These are phyloP conservation scores for Trebouxia sp. DNA, from an alignment of 139 green algal genomes.

Conservation along the genomic window DNA sequence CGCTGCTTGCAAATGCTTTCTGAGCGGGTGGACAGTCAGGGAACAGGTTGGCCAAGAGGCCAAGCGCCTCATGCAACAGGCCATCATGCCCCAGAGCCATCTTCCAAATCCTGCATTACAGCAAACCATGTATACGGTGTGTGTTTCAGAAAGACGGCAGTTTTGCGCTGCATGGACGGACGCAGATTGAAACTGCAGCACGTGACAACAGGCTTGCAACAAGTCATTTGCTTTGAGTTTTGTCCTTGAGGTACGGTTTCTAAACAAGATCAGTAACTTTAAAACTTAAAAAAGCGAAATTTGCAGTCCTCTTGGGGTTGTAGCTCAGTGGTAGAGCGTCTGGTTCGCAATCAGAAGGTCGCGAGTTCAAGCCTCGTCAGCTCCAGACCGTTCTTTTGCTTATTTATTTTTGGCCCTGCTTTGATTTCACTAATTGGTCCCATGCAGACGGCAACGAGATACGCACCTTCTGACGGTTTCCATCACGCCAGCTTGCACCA, in stretches of 20 bases:
- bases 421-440: too few species aligned
- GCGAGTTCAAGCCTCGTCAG: constrained; percentile 25
- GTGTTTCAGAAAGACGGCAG: too few species aligned
- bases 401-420: too few species aligned
- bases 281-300: too few species aligned
- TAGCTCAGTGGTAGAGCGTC: constrained; percentile 36
- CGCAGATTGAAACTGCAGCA: neutral
- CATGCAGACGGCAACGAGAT: too few species aligned
- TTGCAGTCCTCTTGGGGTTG: too few species aligned
- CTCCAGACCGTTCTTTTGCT: neutral
- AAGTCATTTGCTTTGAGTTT: too few species aligned
- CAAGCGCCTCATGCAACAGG: constrained; percentile 55
- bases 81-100: constrained; percentile 28
- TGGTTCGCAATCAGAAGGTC: constrained; percentile 29
- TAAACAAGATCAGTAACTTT: too few species aligned
- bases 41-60: constrained; percentile 49
- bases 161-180: too few species aligned
- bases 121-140: too few species aligned
- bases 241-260: too few species aligned
- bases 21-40: constrained; percentile 40
- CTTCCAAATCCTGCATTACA: constrained; percentile 36
- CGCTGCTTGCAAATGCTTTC: constrained; percentile 30
- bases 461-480: constrained; percentile 4
- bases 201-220: neutral
- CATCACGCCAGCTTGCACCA: constrained; percentile 34